phyloP scores from a whole-genome alignment of 352 stramenopile genomes.

The Phytophthora constricta region DNA sequence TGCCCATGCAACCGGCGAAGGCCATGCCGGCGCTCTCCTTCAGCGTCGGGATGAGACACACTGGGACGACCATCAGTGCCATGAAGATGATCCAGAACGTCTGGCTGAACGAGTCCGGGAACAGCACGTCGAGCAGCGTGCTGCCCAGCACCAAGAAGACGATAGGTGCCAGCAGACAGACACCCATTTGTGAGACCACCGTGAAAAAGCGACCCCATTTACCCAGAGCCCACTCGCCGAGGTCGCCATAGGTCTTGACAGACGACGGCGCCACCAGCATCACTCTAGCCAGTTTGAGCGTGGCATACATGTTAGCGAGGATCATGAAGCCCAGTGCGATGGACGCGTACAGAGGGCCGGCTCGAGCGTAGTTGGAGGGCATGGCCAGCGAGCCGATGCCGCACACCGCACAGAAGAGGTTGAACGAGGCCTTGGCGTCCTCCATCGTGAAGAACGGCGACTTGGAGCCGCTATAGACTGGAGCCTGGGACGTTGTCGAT shows the following conservation, averaged over 20 bases:
- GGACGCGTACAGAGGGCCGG: conserved; percentile 48
- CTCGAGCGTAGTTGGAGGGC: conserved; percentile 59
- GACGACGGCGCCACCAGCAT: conserved; percentile 50
- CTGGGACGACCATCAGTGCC: conserved; percentile 46
- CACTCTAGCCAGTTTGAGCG: conserved; percentile 51
- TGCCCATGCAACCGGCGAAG: conserved; percentile 54
- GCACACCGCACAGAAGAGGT: conserved; percentile 49
- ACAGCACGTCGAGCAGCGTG: conserved; percentile 50
- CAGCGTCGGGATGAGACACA: conserved; percentile 55
- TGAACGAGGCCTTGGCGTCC: conserved; percentile 55
- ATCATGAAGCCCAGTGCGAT: conserved; percentile 60
- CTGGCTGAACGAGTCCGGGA: conserved; percentile 49
- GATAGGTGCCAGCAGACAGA: conserved; percentile 47
- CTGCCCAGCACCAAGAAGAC: conserved; percentile 59
- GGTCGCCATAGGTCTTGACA: conserved; percentile 59
- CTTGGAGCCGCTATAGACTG: conserved; percentile 25
- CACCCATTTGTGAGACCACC: conserved; percentile 47
- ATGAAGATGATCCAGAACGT: conserved; percentile 64
- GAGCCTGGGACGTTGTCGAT: conserved; percentile 18
- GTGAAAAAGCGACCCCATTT: conserved; percentile 49
- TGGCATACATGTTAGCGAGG: conserved; percentile 65
- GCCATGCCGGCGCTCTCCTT: conserved; percentile 55
- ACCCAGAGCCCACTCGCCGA: conserved; percentile 43
- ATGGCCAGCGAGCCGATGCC: conserved; percentile 68
- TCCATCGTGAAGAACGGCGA: conserved; percentile 53